phyloP scores from a whole-genome alignment of 1,284 basidiomycete species.

The Papiliotrema fonsecae region DNA sequence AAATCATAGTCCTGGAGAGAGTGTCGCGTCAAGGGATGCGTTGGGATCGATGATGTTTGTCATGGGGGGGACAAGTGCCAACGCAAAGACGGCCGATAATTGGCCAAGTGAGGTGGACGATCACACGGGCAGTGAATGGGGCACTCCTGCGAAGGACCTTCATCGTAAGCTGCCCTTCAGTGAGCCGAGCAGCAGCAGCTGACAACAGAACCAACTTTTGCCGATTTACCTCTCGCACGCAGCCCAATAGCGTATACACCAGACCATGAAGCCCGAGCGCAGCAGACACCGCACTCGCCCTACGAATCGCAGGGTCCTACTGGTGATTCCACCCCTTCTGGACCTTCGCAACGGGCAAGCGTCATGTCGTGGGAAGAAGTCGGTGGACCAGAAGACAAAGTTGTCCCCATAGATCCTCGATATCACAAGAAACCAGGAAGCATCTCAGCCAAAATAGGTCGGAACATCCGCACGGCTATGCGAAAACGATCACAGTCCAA shows the following conservation, averaged over 20 bases:
- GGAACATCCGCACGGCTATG: slow-evolving; percentile 29
- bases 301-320: not conserved
- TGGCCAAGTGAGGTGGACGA: slow-evolving; percentile 29
- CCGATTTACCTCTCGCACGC: slow-evolving; percentile 8
- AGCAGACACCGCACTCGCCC: not conserved
- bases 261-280: not conserved
- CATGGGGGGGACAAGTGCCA: slow-evolving; percentile 11
- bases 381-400: slow-evolving; percentile 22
- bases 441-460: slow-evolving; percentile 34
- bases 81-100: slow-evolving; percentile 5
- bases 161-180: slow-evolving; percentile 16
- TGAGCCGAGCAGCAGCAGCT: not conserved
- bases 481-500: slow-evolving; percentile 26
- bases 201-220: slow-evolving; percentile 17
- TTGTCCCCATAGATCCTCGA: slow-evolving; percentile 23
- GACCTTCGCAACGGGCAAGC: slow-evolving; percentile 16
- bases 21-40: slow-evolving; percentile 17
- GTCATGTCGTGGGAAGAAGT: slow-evolving; percentile 43
- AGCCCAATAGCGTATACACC: slow-evolving; percentile 1
- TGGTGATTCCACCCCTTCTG: slow-evolving; percentile 8
- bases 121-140: slow-evolving; percentile 30
- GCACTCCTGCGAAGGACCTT: slow-evolving; percentile 27
- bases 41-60: slow-evolving; percentile 34
- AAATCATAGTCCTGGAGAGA: slow-evolving; percentile 21
- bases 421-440: slow-evolving; percentile 36